Conservation (phyloP, 306 rosid genomes). For the Cucumis hystrix region DNA sequence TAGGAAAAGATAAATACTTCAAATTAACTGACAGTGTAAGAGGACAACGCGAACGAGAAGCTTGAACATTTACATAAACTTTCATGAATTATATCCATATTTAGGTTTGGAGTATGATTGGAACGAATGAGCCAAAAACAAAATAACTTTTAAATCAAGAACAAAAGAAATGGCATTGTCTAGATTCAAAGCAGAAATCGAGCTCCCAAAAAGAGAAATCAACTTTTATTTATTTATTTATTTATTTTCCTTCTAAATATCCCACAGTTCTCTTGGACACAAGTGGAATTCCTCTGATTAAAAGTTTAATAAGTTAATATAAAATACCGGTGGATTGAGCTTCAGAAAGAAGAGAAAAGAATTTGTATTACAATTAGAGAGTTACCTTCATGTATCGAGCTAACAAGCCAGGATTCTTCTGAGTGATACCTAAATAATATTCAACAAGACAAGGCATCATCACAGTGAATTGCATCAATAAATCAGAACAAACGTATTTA, state of each 20-base stretch:
- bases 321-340: neutral
- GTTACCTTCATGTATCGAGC: constrained; percentile 88
- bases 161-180: neutral
- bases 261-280: neutral
- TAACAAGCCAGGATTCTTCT: constrained; percentile 60
- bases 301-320: neutral
- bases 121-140: neutral
- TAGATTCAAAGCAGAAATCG: neutral
- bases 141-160: neutral
- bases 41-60: neutral
- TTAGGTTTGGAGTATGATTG: neutral
- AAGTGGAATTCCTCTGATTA: no score
- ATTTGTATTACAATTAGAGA: neutral
- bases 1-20: neutral
- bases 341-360: neutral
- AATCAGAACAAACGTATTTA: neutral
- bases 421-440: constrained; percentile 40
- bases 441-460: neutral
- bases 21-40: neutral
- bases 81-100: neutral
- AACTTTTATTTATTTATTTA: neutral
- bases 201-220: neutral
- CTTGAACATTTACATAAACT: neutral
- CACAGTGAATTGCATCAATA: neutral
- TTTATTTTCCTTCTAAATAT: neutral